Percentiles rank a stretch among this genome's conserved stretches.
phyloP scores from a whole-genome alignment of 2,329 filamentous ascomycete species.

The Penicillium brevicompactum region DNA sequence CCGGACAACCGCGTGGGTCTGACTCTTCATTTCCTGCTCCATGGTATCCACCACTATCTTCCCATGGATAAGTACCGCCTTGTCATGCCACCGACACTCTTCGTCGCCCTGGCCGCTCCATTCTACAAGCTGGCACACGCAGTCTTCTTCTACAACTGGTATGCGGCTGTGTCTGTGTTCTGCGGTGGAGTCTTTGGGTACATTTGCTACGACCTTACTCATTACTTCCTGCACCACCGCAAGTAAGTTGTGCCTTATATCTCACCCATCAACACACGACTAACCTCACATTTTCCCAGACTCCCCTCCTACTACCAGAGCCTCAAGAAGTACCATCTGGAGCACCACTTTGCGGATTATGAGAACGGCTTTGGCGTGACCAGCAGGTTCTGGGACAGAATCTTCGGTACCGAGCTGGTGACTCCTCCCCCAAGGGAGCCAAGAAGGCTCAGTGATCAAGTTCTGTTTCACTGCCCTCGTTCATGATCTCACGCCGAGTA shows the following conservation, averaged over 20 bases:
- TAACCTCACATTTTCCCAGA: slow-evolving; percentile 39
- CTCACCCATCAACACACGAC: background rate
- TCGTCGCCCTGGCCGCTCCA: slow-evolving; percentile 77
- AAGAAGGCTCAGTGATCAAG: slow-evolving; percentile 41
- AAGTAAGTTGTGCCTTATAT: slow-evolving; percentile 58
- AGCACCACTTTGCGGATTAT: slow-evolving; percentile 97
- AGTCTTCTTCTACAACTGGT: slow-evolving; percentile 83
- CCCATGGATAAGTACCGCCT: slow-evolving; percentile 99
- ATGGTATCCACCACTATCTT: slow-evolving; percentile 96
- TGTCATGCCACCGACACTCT: slow-evolving; percentile 93
- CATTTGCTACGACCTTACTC: slow-evolving; percentile 93
- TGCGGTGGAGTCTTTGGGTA: slow-evolving; percentile 95
- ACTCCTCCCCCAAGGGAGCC: slow-evolving; percentile 36
- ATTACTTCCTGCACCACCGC: slow-evolving; percentile 97
- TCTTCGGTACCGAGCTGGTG: slow-evolving; percentile 86
- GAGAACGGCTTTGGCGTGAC: slow-evolving; percentile 97
- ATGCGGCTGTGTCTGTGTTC: slow-evolving; percentile 74
- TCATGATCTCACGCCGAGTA: slow-evolving; percentile 21
- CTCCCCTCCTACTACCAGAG: slow-evolving; percentile 86
- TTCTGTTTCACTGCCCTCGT: slow-evolving; percentile 1
- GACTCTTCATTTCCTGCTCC: slow-evolving; percentile 87
- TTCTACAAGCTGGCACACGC: slow-evolving; percentile 90
- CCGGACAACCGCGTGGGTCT: slow-evolving; percentile 89
- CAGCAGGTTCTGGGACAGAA: slow-evolving; percentile 88
- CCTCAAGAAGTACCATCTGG: slow-evolving; percentile 96